Conservation (phyloP, 768 basidiomycete genomes). For the Podaxis rugospora region DNA sequence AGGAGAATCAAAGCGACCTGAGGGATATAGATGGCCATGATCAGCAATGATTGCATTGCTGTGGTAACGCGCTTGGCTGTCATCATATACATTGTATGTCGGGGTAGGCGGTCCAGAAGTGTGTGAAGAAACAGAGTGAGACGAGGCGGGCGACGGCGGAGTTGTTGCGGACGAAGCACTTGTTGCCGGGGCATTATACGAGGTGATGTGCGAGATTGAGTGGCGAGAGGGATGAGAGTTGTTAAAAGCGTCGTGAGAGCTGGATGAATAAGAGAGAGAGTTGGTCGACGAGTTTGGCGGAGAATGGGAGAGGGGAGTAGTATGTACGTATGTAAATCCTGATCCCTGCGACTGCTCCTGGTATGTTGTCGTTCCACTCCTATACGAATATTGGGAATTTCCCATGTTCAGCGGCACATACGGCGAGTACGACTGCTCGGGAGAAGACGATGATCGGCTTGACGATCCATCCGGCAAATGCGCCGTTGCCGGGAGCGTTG, state of each 20-base stretch:
- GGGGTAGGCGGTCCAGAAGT: conserved; percentile 40
- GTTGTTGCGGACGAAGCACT: conserved; percentile 28
- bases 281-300: conserved; percentile 18
- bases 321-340: conserved; percentile 34
- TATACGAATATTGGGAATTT: conserved; percentile 30
- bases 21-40: conserved; percentile 16
- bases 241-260: conserved; percentile 24
- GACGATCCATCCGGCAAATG: conserved; percentile 29
- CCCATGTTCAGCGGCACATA: conserved; percentile 10
- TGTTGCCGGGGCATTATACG: conserved; percentile 28
- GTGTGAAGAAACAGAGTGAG: conserved; percentile 43
- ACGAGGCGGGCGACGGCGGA: conserved; percentile 48
- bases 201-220: conserved; percentile 56
- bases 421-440: conserved; percentile 37
- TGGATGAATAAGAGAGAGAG: conserved; percentile 24
- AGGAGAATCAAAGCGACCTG: conserved; percentile 43
- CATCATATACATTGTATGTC: conserved; percentile 43
- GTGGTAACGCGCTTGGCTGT: conserved; percentile 37
- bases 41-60: conserved; percentile 23
- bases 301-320: conserved; percentile 26
- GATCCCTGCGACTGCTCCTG: conserved; percentile 37
- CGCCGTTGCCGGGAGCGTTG: conserved; percentile 40
- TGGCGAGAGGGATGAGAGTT: conserved; percentile 44
- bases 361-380: conserved; percentile 38
- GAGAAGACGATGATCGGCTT: conserved; percentile 41